Percentiles rank a stretch among this genome's conserved stretches.
phyloP scores from a whole-genome alignment of 1,284 basidiomycete species.

The Calocybe gambosa region DNA sequence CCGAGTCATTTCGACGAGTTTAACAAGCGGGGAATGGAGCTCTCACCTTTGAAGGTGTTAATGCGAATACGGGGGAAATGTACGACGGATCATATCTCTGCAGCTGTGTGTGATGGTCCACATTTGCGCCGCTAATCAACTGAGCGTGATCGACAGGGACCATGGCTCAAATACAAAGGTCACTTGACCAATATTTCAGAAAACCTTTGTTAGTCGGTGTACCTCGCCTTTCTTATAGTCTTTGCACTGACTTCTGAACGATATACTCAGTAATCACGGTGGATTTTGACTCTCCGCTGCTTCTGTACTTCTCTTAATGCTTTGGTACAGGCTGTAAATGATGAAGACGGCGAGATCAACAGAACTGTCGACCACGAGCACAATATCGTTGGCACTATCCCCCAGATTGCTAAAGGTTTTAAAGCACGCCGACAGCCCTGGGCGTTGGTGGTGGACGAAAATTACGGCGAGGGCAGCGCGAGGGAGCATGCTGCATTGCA shows the following conservation, averaged over 20 bases:
- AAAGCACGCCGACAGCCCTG: slow-evolving; percentile 81
- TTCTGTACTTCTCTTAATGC: slow-evolving; percentile 3
- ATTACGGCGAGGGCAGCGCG: slow-evolving; percentile 98
- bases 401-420: slow-evolving; percentile 82
- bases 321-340: slow-evolving; percentile 68
- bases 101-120: slow-evolving; percentile 57
- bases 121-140: neutral
- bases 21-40: slow-evolving; percentile 62
- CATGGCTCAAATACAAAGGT: slow-evolving; percentile 98
- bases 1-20: slow-evolving; percentile 63
- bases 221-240: neutral
- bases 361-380: slow-evolving; percentile 76
- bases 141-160: slow-evolving; percentile 48
- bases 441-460: slow-evolving; percentile 94
- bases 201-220: slow-evolving; percentile 69
- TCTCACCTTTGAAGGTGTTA: slow-evolving; percentile 78
- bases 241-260: neutral
- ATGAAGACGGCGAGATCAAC: slow-evolving; percentile 89
- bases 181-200: slow-evolving; percentile 96
- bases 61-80: slow-evolving; percentile 95
- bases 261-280: slow-evolving; percentile 35
- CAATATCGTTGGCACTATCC: slow-evolving; percentile 74
- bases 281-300: slow-evolving; percentile 7
- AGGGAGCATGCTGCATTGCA: slow-evolving; percentile 97
- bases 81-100: slow-evolving; percentile 97